Evolutionary conservation across 208 protist genomes (phyloP), one percentile per base, ranked within the genome.

Genomic region (Trypanosoma vivax): DNA sequence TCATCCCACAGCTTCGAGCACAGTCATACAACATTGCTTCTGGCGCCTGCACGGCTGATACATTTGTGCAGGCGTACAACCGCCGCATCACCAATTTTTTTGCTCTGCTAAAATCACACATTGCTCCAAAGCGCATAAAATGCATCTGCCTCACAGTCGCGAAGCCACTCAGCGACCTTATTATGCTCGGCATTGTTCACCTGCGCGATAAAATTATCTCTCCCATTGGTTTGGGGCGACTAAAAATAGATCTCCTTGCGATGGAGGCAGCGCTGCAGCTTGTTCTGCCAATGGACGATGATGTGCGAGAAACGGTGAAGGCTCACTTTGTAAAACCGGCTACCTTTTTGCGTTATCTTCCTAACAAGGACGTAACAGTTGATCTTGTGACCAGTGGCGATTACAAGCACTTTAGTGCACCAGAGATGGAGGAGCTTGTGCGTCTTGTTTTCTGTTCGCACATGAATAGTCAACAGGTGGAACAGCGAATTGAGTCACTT

Each of bases 1-100:
- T 76, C 47, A 60, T 93, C n/a, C 86, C 86, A 21, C 86, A 93
- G 70, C 73, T 93, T 35, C 76, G 86, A 23, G 86, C 90, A 48
- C 79, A 89, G 48, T 90, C 79, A 5, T 93, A 90, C 59, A 79
- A 84, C 40, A 54, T 82, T 29, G 73, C 87, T 9, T 82, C 76
- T 0, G 60, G 71, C 18, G 73, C 81, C 9, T 60, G 50, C 29
- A 65, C 82, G 16, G 79, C 82, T 0, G 86, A 93, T 59, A 90
- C 60, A 46, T 93, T 93, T 65, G 78, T 93, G 0, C 79, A 90
- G 48, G 86, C 81, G 13, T 93, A 90, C 57, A 65, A 71, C 14
- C 76, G 80, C 0, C 77, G 75, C 19, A 59, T 93, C 46, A 76
- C 60, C 48, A 86, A 73, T 48, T 76, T 89, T 37, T 90, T 83